Percentiles rank a stretch among this genome's conserved stretches.
Conservation (phyloP, 768 basidiomycete genomes). For the Artomyces pyxidatus region DNA sequence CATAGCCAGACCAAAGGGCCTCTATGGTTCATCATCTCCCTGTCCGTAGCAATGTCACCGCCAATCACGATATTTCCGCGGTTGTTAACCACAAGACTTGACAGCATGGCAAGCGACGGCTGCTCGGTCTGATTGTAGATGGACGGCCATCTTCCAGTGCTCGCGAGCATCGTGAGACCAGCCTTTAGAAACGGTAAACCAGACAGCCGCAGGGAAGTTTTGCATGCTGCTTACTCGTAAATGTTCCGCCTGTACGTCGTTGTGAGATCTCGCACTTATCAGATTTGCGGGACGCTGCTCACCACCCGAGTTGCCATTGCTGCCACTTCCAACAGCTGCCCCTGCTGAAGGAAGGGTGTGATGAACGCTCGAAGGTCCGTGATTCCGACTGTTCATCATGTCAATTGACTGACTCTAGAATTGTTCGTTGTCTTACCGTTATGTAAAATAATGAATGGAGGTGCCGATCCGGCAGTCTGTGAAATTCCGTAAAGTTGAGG, state of each 20-base stretch:
- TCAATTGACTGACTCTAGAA: too few relatives aligned
- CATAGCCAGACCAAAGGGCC: constrained; percentile 8
- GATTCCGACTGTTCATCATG: constrained; percentile 8
- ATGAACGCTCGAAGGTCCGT: constrained; percentile 5
- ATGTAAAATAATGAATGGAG: constrained; percentile 1
- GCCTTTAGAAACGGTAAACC: background rate
- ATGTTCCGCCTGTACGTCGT: background rate
- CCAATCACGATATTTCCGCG: constrained; percentile 9
- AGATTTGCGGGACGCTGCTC: too few relatives aligned
- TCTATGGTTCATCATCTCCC: constrained; percentile 3
- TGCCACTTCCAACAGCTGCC: constrained; percentile 7
- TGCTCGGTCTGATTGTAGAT: constrained; percentile 1
- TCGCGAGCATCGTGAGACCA: constrained; percentile 4
- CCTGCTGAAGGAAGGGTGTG: constrained; percentile 1
- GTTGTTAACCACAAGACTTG: constrained; percentile 7
- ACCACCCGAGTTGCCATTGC: constrained; percentile 7
- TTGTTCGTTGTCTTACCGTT: background rate
- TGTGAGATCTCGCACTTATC: too few relatives aligned
- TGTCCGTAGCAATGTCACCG: constrained; percentile 1
- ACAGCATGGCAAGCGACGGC: constrained; percentile 7
- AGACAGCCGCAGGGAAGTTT: background rate
- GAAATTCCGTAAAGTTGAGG: constrained; percentile 5
- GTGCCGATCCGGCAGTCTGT: background rate
- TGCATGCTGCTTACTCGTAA: background rate
- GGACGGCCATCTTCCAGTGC: constrained; percentile 1